Evolutionary conservation across 83 land plant genomes (phyloP).

Genomic region (Thuja plicata): DNA sequence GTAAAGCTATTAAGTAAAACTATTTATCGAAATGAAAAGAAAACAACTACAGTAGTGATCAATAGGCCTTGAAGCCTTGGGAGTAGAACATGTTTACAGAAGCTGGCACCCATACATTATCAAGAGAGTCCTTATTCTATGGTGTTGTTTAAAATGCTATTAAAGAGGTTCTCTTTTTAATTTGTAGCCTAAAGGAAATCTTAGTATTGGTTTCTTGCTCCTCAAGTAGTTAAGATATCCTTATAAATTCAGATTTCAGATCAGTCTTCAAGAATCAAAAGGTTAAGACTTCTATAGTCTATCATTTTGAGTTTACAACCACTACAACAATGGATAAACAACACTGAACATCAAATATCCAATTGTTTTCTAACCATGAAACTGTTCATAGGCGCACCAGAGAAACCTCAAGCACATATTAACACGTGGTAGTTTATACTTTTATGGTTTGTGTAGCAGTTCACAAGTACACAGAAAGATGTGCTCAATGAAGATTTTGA

Average conservation of each 20-base stretch:
- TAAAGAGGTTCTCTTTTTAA: neutral
- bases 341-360: neutral
- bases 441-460: neutral
- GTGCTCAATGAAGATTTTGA: neutral
- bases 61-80: neutral
- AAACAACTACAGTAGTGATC: neutral
- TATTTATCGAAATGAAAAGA: neutral
- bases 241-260: neutral
- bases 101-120: neutral
- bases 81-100: neutral
- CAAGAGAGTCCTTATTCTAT: neutral
- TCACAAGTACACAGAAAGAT: neutral
- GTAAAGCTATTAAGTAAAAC: neutral
- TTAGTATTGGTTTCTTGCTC: neutral
- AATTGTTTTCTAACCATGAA: neutral
- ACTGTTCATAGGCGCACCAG: neutral
- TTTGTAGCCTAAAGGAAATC: neutral
- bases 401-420: neutral
- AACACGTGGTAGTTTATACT: neutral
- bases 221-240: neutral
- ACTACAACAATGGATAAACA: neutral
- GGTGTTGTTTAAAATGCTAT: neutral
- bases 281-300: neutral
- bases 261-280: neutral
- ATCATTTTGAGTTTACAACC: neutral